Base-by-base conservation (phyloP, 2,329 filamentous ascomycete genomes). In the Colletotrichum neosansevieriae region DNA sequence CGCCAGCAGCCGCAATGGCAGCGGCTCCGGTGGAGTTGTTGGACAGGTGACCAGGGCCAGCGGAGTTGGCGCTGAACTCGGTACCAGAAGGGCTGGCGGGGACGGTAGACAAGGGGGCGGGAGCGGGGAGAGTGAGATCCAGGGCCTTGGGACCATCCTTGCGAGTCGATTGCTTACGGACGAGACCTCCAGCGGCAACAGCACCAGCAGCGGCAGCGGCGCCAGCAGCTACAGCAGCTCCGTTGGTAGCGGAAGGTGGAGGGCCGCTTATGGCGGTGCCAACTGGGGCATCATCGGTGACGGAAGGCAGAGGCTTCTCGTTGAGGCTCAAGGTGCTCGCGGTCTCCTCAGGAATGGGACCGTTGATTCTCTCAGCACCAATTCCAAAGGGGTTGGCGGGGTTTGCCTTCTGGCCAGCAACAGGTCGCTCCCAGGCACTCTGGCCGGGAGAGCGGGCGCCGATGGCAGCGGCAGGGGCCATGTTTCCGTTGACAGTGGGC, bases 311-410 rank as follows among this genome's bases (percentile, higher is more conserved):
- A 6, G 70, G 70, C 53, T 71, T 71, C 60, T 77, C 74, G 47
- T 78, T 77, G 2, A 79, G 78, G 68, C 79, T 80, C 54, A 76
- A 71, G 6, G 79, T 78, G 67, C 76, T 78, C 51, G 77, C 74
- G 5, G 68, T 66, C 49, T 80, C 78, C 56, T 82, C 79, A 19
- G 75, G 73, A 53, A 82, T 79, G 24, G 84, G 79, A n/a, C 80
- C 80, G 49, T 79, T 75, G 42, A 82, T 75, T 60, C 78, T 83
- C 77, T 89, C 87, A 44, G 86, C 85, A 70, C 88, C 85, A 73
- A 85, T 85, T 57, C 88, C 89, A 78, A 96, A 96, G 19, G 93
- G 93, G 76, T 96, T 94, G 68, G 83, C 82, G 2, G 85, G 81
- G 74, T 90, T 84, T 58, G 82, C 80, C 77, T 83, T 80, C 69